Evolutionary conservation across 108 stramenopile genomes (phyloP), one percentile per base, ranked within the genome.

Genomic region (Mayamaea pseudoterrestris): DNA sequence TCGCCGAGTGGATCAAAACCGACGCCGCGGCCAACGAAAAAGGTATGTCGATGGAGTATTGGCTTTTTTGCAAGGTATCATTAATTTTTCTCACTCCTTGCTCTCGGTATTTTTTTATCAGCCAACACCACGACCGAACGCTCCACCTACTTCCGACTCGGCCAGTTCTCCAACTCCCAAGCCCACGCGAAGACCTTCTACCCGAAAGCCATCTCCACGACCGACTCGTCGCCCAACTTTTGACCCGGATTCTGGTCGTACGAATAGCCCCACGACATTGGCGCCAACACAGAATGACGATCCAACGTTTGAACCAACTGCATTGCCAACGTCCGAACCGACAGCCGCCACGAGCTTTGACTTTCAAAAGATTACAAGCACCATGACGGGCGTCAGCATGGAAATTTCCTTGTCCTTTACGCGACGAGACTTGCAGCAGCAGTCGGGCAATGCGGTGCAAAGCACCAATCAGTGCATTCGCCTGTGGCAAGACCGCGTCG

Each of bases 151-250:
- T 34, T 8, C 13, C 21, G 6, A 26, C 2, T 20, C 41, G 18
- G 21, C 53, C n/a, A 3, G 24, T 12, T 5, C 18, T 29, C 53
- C 53, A 27, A 34, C 41, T 3, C 30, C 40, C 21, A 26, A 7
- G 3, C 41, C 53, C 9, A 34, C 53, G 16, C n/a, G 9, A 5
- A 7, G 6, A 41, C 53, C 53, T 3, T 26, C 53, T 3, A 43
- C 41, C 3, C 11, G 23, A 2, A 5, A 24, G 20, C 40, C 53
- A 1, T 43, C 26, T 14, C 24, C 41, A n/a, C 41, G n/a, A 23
- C 40, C 53, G 2, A 42, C 26, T 20, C 14, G 14, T 3, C 11
- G 8, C n/a, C 40, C 53, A 3, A 8, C 53, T 5, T 17, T 6
- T n/a, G n/a, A n/a, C n/a, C n/a, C n/a, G n/a, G n/a, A n/a, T n/a